Evolutionary conservation across 805 yeast species (phyloP), one percentile per base, ranked within the genome.

Genomic region (Zygoascus flipseniorum): DNA sequence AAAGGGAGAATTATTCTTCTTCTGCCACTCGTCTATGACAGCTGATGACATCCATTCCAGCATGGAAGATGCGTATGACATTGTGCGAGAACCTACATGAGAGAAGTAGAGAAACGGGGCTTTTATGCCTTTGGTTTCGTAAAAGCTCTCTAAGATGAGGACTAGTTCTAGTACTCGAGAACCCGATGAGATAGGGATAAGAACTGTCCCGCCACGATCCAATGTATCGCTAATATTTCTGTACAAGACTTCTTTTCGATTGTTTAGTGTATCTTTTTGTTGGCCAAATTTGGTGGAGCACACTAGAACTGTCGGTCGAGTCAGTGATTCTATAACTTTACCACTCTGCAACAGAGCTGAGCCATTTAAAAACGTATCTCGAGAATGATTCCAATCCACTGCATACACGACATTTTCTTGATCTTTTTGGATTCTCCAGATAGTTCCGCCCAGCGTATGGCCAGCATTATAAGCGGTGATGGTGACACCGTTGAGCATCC

Each of bases 11-110:
- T 78, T 78, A 52, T 83, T 83, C 56, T 79, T 76, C 8, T 77
- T 72, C 62, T 89, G 96, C 92, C 96, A 89, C 47, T 82, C 85
- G 60, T 86, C 85, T 26, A 87, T 78, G n/a, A 89, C 77, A n/a
- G 83, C 77, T 0, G 92, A 79, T 0, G 95, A 82, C 89, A 93
- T 85, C 98, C 98, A 93, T 71, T 93, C 99, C 31, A 92, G 70
- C 84, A 93, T 86, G 53, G 89, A 85, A 13, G 88, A 80, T 0
- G 97, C 96, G 64, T 86, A 88, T 26, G 85, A 78, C 53, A 93
- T 68, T 3, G 85, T 76, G 62, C 92, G 82, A 2, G 89, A 80
- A 26, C 93, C 95, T 0, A 89, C 82, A 61, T 81, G 83, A 2
- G 95, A 81, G n/a, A 86, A 70, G 54, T 89, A 75, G 35, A 86